Percentiles rank a stretch among this genome's conserved stretches.
These are phyloP conservation scores for Cercospora sojina DNA, from an alignment of 2,329 filamentous ascomycete species.

Conservation along the genomic window DNA sequence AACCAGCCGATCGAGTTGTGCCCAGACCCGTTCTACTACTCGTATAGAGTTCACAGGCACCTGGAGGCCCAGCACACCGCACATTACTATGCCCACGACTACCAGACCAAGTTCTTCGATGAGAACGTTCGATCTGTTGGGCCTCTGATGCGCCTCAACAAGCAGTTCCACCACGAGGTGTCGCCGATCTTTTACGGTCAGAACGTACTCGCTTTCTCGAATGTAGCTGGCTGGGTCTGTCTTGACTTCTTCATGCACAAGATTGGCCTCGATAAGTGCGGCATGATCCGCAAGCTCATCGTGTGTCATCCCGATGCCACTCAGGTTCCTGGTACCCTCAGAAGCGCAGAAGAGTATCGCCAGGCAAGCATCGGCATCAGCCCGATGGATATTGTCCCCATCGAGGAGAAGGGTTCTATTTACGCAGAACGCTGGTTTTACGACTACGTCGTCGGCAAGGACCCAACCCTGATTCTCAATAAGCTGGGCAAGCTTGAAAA, in stretches of 20 bases:
- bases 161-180: neutral
- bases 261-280: neutral
- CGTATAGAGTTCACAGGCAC: neutral
- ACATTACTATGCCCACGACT: neutral
- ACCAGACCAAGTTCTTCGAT: neutral
- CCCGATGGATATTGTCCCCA: neutral
- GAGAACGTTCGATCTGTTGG: neutral
- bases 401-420: neutral
- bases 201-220: neutral
- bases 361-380: neutral
- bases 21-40: neutral
- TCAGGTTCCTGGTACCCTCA: neutral
- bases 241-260: neutral
- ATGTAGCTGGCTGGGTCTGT: neutral
- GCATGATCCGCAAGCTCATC: neutral
- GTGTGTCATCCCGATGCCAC: neutral
- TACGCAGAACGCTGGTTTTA: neutral
- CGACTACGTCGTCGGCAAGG: neutral
- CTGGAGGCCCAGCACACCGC: neutral
- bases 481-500: neutral
- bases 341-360: neutral
- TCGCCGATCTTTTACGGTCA: neutral
- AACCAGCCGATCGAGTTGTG: slow-evolving; percentile 9
- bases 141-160: neutral
- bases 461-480: neutral